Percentiles rank a stretch among this genome's conserved stretches.
phyloP scores from a whole-genome alignment of 768 basidiomycete species.

The Pleurotus tuber-regium region DNA sequence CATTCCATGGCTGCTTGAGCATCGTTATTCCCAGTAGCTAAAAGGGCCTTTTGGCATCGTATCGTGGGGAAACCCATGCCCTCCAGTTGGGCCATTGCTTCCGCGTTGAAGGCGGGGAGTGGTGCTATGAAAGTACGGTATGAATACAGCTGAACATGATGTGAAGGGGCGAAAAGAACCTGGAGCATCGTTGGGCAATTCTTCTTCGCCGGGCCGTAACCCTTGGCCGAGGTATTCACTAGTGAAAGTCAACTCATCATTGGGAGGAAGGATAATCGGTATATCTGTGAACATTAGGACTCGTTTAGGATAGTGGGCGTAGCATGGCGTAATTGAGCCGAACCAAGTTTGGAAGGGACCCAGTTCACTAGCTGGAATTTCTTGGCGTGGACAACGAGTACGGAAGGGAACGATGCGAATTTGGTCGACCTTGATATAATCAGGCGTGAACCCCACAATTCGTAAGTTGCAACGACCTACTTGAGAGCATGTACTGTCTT shows the following conservation, averaged over 20 bases:
- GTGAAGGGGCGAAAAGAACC: slow-evolving; percentile 19
- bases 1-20: slow-evolving; percentile 91
- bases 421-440: slow-evolving; percentile 55
- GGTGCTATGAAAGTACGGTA: slow-evolving; percentile 21
- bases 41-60: slow-evolving; percentile 85
- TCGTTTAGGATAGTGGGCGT: slow-evolving; percentile 1
- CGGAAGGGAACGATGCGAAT: slow-evolving; percentile 86
- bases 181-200: slow-evolving; percentile 56
- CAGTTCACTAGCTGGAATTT: slow-evolving; percentile 96
- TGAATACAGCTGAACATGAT: slow-evolving; percentile 1
- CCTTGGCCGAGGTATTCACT: slow-evolving; percentile 64
- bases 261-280: slow-evolving; percentile 67
- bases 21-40: slow-evolving; percentile 79
- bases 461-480: slow-evolving; percentile 38
- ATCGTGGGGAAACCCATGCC: slow-evolving; percentile 89
- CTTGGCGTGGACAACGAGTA: slow-evolving; percentile 85
- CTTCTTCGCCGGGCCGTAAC: slow-evolving; percentile 63
- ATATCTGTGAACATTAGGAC: slow-evolving; percentile 66
- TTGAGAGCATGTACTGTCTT: slow-evolving; percentile 69
- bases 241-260: slow-evolving; percentile 58
- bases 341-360: slow-evolving; percentile 94
- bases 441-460: slow-evolving; percentile 4
- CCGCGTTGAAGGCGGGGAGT: slow-evolving; percentile 69
- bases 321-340: slow-evolving; percentile 20
- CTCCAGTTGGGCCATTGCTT: slow-evolving; percentile 72